Evolutionary conservation across 2,329 filamentous ascomycete genomes (phyloP).

Genomic region (Ascocoryne sarcoides): DNA sequence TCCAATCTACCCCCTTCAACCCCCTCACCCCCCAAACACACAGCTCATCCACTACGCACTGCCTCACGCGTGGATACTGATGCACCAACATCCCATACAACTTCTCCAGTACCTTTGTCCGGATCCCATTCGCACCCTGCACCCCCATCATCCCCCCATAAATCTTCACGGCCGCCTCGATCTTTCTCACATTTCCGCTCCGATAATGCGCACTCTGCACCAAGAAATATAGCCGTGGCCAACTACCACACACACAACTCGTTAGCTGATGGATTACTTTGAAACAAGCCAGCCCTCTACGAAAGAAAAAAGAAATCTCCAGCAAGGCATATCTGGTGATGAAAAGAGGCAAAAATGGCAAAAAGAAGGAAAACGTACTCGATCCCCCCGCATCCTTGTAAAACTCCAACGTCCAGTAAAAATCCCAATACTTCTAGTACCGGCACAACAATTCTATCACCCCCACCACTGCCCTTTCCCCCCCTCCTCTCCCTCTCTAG

Average conservation of each 20-base stretch:
- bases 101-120: conserved; percentile 49
- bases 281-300: background rate
- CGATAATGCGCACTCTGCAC: conserved; percentile 77
- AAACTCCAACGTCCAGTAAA: conserved; percentile 55
- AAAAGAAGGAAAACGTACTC: conserved; percentile 11
- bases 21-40: conserved; percentile 37
- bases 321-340: too few relatives aligned
- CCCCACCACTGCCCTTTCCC: conserved; percentile 42
- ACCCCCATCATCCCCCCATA: conserved; percentile 60
- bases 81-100: conserved; percentile 67
- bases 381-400: conserved; percentile 33
- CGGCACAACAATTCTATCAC: conserved; percentile 64
- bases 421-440: conserved; percentile 71
- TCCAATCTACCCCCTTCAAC: conserved; percentile 42
- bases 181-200: conserved; percentile 70
- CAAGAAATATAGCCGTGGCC: conserved; percentile 55
- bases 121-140: conserved; percentile 16
- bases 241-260: conserved; percentile 31
- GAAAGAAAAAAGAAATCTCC: too few relatives aligned
- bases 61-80: conserved; percentile 69
- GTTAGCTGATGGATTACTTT: conserved; percentile 1
- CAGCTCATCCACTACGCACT: conserved; percentile 50
- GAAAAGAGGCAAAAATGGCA: background rate
- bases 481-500: too few relatives aligned
- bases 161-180: conserved; percentile 70